Base-by-base conservation (phyloP, 441 rosid species). In the Pelargonium citronellum region DNA sequence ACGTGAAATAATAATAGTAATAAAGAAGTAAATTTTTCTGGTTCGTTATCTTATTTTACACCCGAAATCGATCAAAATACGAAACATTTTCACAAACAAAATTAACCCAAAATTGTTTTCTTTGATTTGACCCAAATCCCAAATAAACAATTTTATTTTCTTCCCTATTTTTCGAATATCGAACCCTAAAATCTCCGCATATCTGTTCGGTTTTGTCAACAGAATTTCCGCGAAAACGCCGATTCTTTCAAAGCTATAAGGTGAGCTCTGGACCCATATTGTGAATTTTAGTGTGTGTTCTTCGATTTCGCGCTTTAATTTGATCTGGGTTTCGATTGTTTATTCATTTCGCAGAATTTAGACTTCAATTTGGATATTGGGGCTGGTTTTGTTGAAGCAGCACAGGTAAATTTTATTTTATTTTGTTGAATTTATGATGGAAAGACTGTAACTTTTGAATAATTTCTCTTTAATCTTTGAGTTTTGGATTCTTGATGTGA, bases 351-450 rank as follows among this genome's bases (percentile, higher is more conserved):
- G 22, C 61, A 55, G 61, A 55, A 16, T 15, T 55, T 16, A 55
- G 22, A 55, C 61, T 55, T 15, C 7, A 55, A 55, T 55, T 55
- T 55, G 8, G 24, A 16, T 55, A 55, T 55, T 55, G 61, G n/a
- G 61, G 61, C 61, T 55, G 61, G 61, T 55, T 55, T 55, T 55
- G 61, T 55, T 55, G 61, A 55, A 55, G 61, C 61, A 55, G 7
- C 30, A 55, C 22, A 55, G 61, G 61, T 55, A 55, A 55, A 15
- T 55, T 55, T 55, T 55, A 15, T 55, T 16, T 20, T 53, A 20
- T 53, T 55, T 55, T 55, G 20, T 53, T 53, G 20, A 53, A 7
- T 53, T 53, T 8, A 16, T 53, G 60, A 9, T 22, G 61, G 17
- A 55, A 4, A 16, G 22, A 16, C 17, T 16, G 60, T 15, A 24